Evolutionary conservation across 768 basidiomycete genomes (phyloP).

Genomic region (Russula compacta): DNA sequence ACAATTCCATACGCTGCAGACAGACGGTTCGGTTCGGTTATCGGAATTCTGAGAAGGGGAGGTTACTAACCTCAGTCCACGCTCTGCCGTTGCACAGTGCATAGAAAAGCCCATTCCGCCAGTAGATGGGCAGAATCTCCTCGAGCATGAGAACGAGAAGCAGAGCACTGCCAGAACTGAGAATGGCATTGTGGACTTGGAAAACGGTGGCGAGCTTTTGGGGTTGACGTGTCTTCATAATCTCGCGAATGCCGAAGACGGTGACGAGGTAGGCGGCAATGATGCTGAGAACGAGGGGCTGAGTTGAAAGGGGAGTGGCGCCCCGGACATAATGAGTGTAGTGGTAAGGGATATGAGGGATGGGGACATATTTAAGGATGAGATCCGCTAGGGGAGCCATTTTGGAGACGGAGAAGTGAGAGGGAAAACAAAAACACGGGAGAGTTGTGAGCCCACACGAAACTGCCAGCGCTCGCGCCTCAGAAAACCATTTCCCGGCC

Average conservation of each 20-base stretch:
- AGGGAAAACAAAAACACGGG: constrained; percentile 16
- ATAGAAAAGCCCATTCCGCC: constrained; percentile 61
- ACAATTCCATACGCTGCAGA: constrained; percentile 77
- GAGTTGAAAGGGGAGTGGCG: constrained; percentile 72
- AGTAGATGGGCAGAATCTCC: constrained; percentile 76
- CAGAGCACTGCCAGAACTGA: constrained; percentile 76
- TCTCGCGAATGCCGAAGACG: constrained; percentile 75
- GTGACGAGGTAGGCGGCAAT: constrained; percentile 76
- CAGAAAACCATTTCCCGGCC: not conserved
- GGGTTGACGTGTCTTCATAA: constrained; percentile 74
- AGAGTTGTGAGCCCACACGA: not conserved
- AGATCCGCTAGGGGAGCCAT: constrained; percentile 73
- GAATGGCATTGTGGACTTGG: constrained; percentile 83
- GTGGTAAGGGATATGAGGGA: constrained; percentile 46
- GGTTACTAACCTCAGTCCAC: constrained; percentile 75
- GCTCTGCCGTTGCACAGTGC: constrained; percentile 68
- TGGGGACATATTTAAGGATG: constrained; percentile 48
- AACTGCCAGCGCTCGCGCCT: not conserved
- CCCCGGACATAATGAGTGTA: constrained; percentile 61
- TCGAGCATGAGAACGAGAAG: constrained; percentile 86
- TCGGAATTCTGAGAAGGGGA: not conserved
- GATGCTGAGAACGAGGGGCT: constrained; percentile 54
- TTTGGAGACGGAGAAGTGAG: constrained; percentile 17
- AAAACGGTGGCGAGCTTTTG: constrained; percentile 76
- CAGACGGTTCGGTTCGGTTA: not conserved